Conservation (phyloP, 805 yeast species). For the Suhomyces sp. region DNA sequence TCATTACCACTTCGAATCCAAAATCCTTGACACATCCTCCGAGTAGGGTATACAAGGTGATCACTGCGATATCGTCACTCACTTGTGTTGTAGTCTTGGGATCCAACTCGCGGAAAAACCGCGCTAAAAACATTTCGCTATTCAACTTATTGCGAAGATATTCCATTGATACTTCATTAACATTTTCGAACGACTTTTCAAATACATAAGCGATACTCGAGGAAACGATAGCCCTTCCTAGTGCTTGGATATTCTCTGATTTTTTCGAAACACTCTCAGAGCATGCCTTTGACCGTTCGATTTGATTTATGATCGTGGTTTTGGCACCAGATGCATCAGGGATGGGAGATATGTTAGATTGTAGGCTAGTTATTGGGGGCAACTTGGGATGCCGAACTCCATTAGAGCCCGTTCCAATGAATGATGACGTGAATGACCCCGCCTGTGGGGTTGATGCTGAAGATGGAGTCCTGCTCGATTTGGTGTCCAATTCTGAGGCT, state of each 20-base stretch:
- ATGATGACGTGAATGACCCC: not conserved
- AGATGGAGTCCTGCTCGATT: not conserved
- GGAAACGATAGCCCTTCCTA: slow-evolving; percentile 58
- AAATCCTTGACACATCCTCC: slow-evolving; percentile 77
- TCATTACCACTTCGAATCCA: slow-evolving; percentile 71
- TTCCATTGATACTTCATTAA: slow-evolving; percentile 54
- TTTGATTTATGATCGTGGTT: slow-evolving; percentile 28
- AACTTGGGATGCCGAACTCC: slow-evolving; percentile 4
- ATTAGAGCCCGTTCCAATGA: not conserved
- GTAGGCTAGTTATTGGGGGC: slow-evolving; percentile 10
- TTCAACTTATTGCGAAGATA: slow-evolving; percentile 49
- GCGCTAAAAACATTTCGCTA: slow-evolving; percentile 40
- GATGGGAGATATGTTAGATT: slow-evolving; percentile 4
- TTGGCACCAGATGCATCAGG: slow-evolving; percentile 15
- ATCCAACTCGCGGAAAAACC: slow-evolving; percentile 49
- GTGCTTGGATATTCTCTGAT: slow-evolving; percentile 48
- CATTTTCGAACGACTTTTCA: slow-evolving; percentile 58
- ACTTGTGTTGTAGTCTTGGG: slow-evolving; percentile 30
- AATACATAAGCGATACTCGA: slow-evolving; percentile 60
- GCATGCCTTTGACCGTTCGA: slow-evolving; percentile 66
- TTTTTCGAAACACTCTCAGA: slow-evolving; percentile 41
- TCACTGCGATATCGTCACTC: slow-evolving; percentile 51
- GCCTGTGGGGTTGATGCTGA: slow-evolving; percentile 1
- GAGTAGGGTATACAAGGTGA: slow-evolving; percentile 55
- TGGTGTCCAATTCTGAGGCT: not conserved